Evolutionary conservation across 73 alveolate genomes (phyloP).

Genomic region (Tetrahymena borealis): DNA sequence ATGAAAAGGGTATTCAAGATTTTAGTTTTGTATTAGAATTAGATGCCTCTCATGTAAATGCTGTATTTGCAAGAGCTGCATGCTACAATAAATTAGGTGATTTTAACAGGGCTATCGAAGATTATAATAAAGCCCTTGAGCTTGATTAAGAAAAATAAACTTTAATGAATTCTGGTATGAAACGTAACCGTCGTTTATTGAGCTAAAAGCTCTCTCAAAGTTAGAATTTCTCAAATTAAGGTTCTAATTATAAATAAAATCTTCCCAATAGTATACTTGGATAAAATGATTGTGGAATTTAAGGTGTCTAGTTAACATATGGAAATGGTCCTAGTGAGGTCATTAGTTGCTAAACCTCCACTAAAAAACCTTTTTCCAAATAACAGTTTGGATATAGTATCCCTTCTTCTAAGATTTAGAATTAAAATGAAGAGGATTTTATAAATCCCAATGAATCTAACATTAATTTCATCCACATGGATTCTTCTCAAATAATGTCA

Average conservation of each 20-base stretch:
- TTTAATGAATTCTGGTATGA: neutral
- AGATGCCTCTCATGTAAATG: slow-evolving; percentile 93
- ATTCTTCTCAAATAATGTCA: neutral
- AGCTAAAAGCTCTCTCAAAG: neutral
- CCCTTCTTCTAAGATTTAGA: neutral
- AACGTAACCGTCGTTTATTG: neutral
- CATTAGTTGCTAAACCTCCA: neutral
- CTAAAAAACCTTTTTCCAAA: neutral
- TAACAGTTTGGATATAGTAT: neutral
- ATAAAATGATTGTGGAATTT: neutral
- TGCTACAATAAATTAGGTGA: slow-evolving; percentile 87
- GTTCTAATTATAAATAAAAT: neutral
- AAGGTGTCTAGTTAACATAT: neutral
- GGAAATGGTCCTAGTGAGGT: neutral
- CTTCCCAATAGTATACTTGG: neutral
- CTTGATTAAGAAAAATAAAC: slow-evolving; percentile 61
- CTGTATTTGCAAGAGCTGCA: slow-evolving; percentile 93
- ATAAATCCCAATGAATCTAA: neutral
- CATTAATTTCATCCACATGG: neutral
- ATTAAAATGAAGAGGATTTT: neutral
- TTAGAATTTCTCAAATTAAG: neutral
- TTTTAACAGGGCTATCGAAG: slow-evolving; percentile 92
- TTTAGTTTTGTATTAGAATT: slow-evolving; percentile 75
- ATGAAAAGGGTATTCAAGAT: slow-evolving; percentile 80
- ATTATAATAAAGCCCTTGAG: slow-evolving; percentile 91